Evolutionary conservation across 1,139 yeast species (phyloP).

Genomic region (Fermentozyma sake): DNA sequence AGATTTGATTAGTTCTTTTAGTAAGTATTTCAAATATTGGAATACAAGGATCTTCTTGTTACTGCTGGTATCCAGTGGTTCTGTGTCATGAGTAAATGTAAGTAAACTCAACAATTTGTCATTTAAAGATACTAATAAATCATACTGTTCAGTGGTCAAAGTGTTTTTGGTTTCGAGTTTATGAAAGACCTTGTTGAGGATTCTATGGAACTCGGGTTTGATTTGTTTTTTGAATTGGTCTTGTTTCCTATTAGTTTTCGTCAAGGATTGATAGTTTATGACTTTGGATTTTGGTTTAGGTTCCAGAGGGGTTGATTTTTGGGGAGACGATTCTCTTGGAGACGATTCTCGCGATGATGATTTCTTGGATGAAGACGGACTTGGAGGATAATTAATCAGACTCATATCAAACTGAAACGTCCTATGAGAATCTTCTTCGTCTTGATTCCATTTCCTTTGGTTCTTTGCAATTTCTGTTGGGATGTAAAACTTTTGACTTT

Average conservation of each 20-base stretch:
- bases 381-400: conserved; percentile 19
- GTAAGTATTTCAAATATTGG: conserved; percentile 37
- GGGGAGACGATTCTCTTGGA: conserved; percentile 4
- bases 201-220: conserved; percentile 27
- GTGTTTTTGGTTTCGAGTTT: conserved; percentile 31
- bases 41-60: conserved; percentile 29
- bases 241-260: conserved; percentile 15
- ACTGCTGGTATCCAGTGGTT: conserved; percentile 12
- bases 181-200: conserved; percentile 31
- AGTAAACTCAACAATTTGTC: conserved; percentile 24
- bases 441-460: conserved; percentile 31
- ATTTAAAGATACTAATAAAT: conserved; percentile 30
- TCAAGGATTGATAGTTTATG: conserved; percentile 6
- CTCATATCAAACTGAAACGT: conserved; percentile 36
- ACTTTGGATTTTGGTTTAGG: background rate
- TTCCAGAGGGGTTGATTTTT: background rate
- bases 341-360: conserved; percentile 8
- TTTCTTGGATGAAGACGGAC: conserved; percentile 12
- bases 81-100: conserved; percentile 18
- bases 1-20: conserved; percentile 29
- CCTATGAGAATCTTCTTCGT: too few species aligned
- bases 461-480: conserved; percentile 36
- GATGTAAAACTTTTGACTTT: conserved; percentile 32
- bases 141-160: conserved; percentile 35
- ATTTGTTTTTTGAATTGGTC: conserved; percentile 22